A percentile compares a stretch with the other conserved stretches of the same genome.
phyloP scores from a whole-genome alignment of 2,329 filamentous ascomycete species.

The Cladorrhinum sp. region DNA sequence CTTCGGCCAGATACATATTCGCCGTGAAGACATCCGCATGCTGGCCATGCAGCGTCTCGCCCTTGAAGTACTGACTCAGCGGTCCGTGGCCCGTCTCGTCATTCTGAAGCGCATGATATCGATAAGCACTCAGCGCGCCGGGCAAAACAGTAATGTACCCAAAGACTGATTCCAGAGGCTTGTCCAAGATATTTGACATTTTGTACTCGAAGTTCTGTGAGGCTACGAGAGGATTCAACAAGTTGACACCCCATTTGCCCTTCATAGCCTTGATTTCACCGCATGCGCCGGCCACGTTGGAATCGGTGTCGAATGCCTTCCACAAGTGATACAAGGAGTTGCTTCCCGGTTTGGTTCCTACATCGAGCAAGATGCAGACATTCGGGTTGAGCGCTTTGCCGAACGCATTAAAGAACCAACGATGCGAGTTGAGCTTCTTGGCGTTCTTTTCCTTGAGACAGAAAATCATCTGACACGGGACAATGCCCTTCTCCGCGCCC shows the following conservation, averaged over 20 bases:
- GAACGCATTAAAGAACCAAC: slow-evolving; percentile 99
- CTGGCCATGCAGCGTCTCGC: slow-evolving; percentile 92
- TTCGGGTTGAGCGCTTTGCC: slow-evolving; percentile 90
- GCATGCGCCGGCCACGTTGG: slow-evolving; percentile 92
- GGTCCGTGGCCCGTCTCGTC: slow-evolving; percentile 94
- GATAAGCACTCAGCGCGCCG: slow-evolving; percentile 90
- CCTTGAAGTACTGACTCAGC: slow-evolving; percentile 98
- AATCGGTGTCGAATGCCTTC: slow-evolving; percentile 98
- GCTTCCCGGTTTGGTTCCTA: slow-evolving; percentile 84
- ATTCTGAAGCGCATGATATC: slow-evolving; percentile 94
- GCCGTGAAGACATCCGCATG: slow-evolving; percentile 97
- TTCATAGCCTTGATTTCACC: slow-evolving; percentile 98
- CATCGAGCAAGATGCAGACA: slow-evolving; percentile 93
- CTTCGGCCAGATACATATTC: slow-evolving; percentile 91
- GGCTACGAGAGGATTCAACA: slow-evolving; percentile 91
- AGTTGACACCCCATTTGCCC: slow-evolving; percentile 74
- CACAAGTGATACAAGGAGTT: slow-evolving; percentile 96
- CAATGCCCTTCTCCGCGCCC: slow-evolving; percentile 97
- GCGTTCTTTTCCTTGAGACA: slow-evolving; percentile 97
- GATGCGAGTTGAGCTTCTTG: slow-evolving; percentile 96
- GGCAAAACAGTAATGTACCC: slow-evolving; percentile 97
- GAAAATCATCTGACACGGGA: slow-evolving; percentile 97
- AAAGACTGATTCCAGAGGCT: slow-evolving; percentile 94
- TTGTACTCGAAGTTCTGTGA: slow-evolving; percentile 99
- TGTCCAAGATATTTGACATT: slow-evolving; percentile 98